Evolutionary conservation across 2,329 filamentous ascomycete species (phyloP).

Genomic region (Pestalotiopsis sp.): DNA sequence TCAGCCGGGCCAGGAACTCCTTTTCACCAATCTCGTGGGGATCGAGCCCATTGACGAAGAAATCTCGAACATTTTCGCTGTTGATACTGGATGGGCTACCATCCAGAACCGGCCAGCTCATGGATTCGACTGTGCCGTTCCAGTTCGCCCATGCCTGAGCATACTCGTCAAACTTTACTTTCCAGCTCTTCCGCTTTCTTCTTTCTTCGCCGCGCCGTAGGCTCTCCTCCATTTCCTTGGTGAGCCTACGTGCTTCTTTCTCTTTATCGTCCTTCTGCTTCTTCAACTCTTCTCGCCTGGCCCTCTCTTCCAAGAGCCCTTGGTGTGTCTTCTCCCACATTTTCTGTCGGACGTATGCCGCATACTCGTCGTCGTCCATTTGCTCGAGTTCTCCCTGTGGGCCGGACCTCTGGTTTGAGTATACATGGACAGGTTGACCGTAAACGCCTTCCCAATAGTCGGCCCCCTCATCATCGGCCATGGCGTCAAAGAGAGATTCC

Average conservation of each 20-base stretch:
- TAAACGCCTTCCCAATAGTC: slow-evolving; percentile 97
- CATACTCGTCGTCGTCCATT: slow-evolving; percentile 94
- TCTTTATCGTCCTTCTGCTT: slow-evolving; percentile 41
- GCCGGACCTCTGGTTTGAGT: slow-evolving; percentile 54
- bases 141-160: slow-evolving; percentile 60
- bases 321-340: slow-evolving; percentile 98
- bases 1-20: slow-evolving; percentile 58
- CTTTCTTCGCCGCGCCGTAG: slow-evolving; percentile 68
- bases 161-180: slow-evolving; percentile 67
- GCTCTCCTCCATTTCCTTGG: slow-evolving; percentile 69
- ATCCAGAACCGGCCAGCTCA: slow-evolving; percentile 74
- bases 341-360: slow-evolving; percentile 76
- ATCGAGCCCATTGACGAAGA: slow-evolving; percentile 59
- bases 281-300: slow-evolving; percentile 56
- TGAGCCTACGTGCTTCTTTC: slow-evolving; percentile 47
- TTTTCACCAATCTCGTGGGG: slow-evolving; percentile 45
- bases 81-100: slow-evolving; percentile 45
- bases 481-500: slow-evolving; percentile 92
- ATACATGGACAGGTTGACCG: slow-evolving; percentile 88
- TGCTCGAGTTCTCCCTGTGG: slow-evolving; percentile 65
- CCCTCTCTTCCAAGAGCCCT: slow-evolving; percentile 77
- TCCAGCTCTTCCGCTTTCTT: slow-evolving; percentile 54
- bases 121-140: slow-evolving; percentile 41
- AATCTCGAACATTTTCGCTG: slow-evolving; percentile 39
- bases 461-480: slow-evolving; percentile 95